Evolutionary conservation across 2,329 filamentous ascomycete genomes (phyloP), one percentile per base, ranked within the genome.

Genomic region (Aspergillus luchuensis): DNA sequence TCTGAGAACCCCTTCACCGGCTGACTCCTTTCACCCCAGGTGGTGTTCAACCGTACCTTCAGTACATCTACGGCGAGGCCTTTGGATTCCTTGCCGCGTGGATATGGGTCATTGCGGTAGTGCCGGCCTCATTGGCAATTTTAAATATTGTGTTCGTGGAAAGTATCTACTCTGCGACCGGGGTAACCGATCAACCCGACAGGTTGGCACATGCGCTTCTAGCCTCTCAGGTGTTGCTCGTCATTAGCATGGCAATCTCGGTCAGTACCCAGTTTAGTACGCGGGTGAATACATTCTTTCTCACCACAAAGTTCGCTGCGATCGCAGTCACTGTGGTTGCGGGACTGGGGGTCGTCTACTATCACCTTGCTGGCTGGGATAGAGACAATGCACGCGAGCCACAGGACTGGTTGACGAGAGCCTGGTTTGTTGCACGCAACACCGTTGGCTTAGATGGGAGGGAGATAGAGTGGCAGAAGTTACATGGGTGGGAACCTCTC

Each of bases 21-120:
- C 41, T 50, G 3, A 52, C 13, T 5, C n/a, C 1, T 5, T 4
- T 3, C 11, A 0, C 41, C 17, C 1, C 5, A 45, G 63, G 61
- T 1, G 63, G 63, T 8, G 62, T 66, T 3, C 64, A 66, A 28
- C 64, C 58, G 0, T 66, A 64, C 47, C 60, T 66, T 0, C 64
- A 66, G 36, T 66, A 66, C 25, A 61, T 60, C 1, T 66, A 63
- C 17, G 60, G 62, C 23, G 64, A 66, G 10, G 39, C 61, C 4
- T 63, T 64, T 19, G 64, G 64, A 0, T 66, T 64, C 10, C 60
- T 66, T 3, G 58, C 64, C 0, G 62, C 62, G 4, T 66, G 64
- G 64, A 66, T 62, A 4, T 66, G 64, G 64, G 61, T 64, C 17
- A 55, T 66, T n/a, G 64, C 62, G 0, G 56, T 66, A 3, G 62